Evolutionary conservation across 495 filamentous ascomycete species (phyloP).

Genomic region (Pseudoneurospora amorphoporcata): DNA sequence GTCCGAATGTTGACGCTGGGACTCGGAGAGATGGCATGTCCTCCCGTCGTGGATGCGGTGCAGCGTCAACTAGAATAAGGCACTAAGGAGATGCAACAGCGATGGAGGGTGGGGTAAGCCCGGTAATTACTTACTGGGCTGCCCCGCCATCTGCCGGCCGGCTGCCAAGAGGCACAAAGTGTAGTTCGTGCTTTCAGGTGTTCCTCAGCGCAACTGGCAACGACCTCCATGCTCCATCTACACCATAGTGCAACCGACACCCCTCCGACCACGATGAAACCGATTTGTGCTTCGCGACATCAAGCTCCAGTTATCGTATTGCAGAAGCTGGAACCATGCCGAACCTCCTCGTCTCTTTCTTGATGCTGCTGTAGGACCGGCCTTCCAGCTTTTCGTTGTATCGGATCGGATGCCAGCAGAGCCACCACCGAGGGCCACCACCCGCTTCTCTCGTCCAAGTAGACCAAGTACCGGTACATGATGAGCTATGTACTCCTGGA

Average conservation of each 20-base stretch:
- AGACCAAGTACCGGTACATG: not conserved
- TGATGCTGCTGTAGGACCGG: not conserved
- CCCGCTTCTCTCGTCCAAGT: not conserved
- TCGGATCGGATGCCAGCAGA: not conserved
- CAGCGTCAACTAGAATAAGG: no score
- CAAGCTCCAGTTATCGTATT: not conserved
- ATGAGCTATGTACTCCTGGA: not conserved
- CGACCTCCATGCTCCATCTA: not conserved
- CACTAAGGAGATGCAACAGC: no score
- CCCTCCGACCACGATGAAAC: not conserved
- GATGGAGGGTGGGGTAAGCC: not conserved
- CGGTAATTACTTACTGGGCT: not conserved
- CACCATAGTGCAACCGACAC: not conserved
- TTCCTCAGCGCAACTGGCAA: not conserved
- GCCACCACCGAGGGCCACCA: not conserved
- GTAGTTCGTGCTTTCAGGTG: not conserved
- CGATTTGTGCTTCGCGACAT: not conserved
- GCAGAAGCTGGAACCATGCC: not conserved
- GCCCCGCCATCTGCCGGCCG: not conserved
- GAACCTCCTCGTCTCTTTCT: not conserved
- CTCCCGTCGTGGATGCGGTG: no score
- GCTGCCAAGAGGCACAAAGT: not conserved
- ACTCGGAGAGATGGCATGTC: not conserved
- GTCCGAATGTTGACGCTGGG: not conserved
- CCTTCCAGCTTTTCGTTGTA: not conserved